phyloP scores from a whole-genome alignment of 805 yeast genomes.

The Maudiozyma saulgeensis region DNA sequence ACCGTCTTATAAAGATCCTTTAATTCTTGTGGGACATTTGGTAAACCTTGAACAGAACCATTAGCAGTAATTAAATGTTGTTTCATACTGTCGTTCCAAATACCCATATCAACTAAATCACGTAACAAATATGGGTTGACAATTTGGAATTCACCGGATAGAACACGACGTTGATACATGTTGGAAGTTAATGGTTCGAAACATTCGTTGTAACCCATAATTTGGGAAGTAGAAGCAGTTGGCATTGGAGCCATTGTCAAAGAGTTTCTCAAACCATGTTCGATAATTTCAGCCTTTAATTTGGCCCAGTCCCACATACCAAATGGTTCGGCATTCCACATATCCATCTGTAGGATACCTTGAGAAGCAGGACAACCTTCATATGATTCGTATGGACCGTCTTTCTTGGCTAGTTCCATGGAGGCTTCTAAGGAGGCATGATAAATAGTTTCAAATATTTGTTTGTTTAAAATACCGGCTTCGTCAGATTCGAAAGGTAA shows the following conservation, averaged over 20 bases:
- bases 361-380: conserved; percentile 82
- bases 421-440: conserved; percentile 89
- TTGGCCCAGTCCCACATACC: conserved; percentile 76
- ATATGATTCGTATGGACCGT: conserved; percentile 65
- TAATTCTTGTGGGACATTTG: conserved; percentile 59
- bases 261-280: conserved; percentile 77
- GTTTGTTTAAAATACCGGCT: conserved; percentile 65
- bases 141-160: conserved; percentile 87
- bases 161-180: conserved; percentile 77
- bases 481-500: conserved; percentile 82
- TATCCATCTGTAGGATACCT: conserved; percentile 75
- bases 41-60: conserved; percentile 75
- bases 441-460: conserved; percentile 90
- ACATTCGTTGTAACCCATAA: conserved; percentile 85
- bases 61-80: conserved; percentile 60
- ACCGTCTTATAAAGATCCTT: conserved; percentile 82
- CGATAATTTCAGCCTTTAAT: conserved; percentile 46
- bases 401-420: conserved; percentile 56
- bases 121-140: conserved; percentile 76
- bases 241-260: conserved; percentile 93
- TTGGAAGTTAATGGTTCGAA: conserved; percentile 93
- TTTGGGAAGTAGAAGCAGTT: conserved; percentile 94
- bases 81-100: conserved; percentile 76
- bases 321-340: conserved; percentile 75
- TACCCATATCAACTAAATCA: conserved; percentile 67